Evolutionary conservation across 2,329 filamentous ascomycete species (phyloP).

Genomic region (Diaporthe destruens): DNA sequence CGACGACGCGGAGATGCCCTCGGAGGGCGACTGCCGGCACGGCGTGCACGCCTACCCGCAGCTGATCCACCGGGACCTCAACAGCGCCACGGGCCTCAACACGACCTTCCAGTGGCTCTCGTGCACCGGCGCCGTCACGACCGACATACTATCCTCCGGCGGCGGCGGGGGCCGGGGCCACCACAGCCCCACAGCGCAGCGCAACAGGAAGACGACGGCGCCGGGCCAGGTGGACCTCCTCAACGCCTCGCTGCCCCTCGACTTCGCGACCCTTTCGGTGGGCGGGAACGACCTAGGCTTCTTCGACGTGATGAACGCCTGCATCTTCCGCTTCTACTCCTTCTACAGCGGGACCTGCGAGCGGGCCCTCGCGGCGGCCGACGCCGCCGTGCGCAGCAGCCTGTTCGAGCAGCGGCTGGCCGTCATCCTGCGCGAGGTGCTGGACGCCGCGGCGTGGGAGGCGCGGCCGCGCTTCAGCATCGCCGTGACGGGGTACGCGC

Average conservation of each 20-base stretch:
- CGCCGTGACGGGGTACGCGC: conserved; percentile 61
- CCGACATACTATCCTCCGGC: conserved; percentile 54
- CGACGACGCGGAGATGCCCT: conserved; percentile 51
- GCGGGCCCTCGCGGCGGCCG: conserved; percentile 53
- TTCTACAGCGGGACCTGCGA: conserved; percentile 62
- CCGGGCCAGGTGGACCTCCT: conserved; percentile 58
- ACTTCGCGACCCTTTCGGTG: conserved; percentile 61
- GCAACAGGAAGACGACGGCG: not conserved
- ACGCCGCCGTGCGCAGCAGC: conserved; percentile 50
- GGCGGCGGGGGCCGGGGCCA: conserved; percentile 16
- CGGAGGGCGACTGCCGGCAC: conserved; percentile 54
- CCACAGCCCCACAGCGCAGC: conserved; percentile 34
- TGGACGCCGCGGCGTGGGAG: conserved; percentile 60
- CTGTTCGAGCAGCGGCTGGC: conserved; percentile 56
- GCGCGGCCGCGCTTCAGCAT: conserved; percentile 57
- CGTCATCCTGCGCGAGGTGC: conserved; percentile 57
- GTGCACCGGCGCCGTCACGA: conserved; percentile 60
- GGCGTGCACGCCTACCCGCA: conserved; percentile 57
- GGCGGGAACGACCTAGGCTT: conserved; percentile 64
- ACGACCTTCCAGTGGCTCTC: conserved; percentile 59
- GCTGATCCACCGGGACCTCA: conserved; percentile 56
- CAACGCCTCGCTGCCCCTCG: conserved; percentile 53
- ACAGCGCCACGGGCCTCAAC: conserved; percentile 44
- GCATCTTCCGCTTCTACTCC: conserved; percentile 63
- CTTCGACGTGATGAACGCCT: conserved; percentile 63